phyloP scores from a whole-genome alignment of 352 stramenopile genomes.

The Blastocystis sp. region DNA sequence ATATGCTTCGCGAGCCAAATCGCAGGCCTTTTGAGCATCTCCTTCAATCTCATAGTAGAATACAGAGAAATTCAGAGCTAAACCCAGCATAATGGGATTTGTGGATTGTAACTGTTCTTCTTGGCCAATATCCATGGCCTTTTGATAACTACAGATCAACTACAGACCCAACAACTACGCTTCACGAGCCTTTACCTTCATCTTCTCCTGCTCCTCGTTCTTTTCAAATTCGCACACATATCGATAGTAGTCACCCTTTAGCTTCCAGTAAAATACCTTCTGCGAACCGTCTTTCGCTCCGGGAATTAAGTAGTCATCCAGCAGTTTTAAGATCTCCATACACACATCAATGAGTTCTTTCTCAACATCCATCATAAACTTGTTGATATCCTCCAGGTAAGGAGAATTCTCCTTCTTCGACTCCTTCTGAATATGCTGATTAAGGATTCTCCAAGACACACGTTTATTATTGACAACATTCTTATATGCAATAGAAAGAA shows the following conservation, averaged over 20 bases:
- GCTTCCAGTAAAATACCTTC: conserved; percentile 99
- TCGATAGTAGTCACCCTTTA: conserved; percentile 99
- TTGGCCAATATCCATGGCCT: conserved; percentile 35
- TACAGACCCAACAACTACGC: background rate
- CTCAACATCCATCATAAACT: conserved; percentile 69
- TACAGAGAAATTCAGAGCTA: conserved; percentile 95
- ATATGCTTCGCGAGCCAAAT: conserved; percentile 89
- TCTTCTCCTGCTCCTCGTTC: conserved; percentile 84
- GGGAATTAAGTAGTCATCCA: conserved; percentile 89
- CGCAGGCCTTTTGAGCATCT: conserved; percentile 82
- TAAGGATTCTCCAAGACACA: conserved; percentile 83
- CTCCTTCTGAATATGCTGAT: conserved; percentile 26
- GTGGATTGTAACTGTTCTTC: conserved; percentile 86
- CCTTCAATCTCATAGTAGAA: conserved; percentile 99
- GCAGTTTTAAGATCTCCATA: conserved; percentile 91
- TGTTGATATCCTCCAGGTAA: conserved; percentile 8
- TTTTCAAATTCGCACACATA: conserved; percentile 97
- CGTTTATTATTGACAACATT: conserved; percentile 96
- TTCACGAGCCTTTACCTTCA: conserved; percentile 3
- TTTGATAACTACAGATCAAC: conserved; percentile 9
- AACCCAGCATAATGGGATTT: conserved; percentile 94
- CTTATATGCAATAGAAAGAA: conserved; percentile 77
- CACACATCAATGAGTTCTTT: conserved; percentile 89
- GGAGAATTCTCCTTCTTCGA: conserved; percentile 46
- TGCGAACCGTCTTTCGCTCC: conserved; percentile 84